Base-by-base conservation (phyloP, 306 rosid genomes). In the Canavalia ensiformis region DNA sequence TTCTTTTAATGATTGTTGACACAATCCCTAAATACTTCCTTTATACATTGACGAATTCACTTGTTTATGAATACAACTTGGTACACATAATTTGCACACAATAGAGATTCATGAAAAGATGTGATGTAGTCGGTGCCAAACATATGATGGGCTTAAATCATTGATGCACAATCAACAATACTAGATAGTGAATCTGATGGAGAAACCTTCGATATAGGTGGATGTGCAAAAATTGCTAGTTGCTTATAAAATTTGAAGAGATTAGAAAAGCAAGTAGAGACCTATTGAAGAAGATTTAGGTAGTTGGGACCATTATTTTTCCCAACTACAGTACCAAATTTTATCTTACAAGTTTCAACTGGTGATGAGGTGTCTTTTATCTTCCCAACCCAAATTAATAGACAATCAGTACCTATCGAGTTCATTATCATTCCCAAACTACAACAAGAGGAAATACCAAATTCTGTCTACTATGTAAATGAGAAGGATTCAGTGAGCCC, bases 201-300 rank as follows among this genome's bases (percentile, higher is more conserved):
- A 77, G 91, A 88, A 75, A 84, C 60, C 77, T 64, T 85, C 78
- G 99, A 95, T 80, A 90, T 93, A 71, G 99, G 99, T 54, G 97
- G 97, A 90, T 95, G 93, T 88, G 99, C 99, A 62, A 89, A 89
- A 84, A 86, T 80, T 80, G 59, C 97, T 37, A 97, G 99, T 87
- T 90, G 95, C 91, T 82, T 93, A 54, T 84, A 84, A 74, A 87
- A 90, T 83, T 81, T 95, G 80, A 95, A 86, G 88, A 88, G 84
- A 85, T 95, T 97, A 30, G 99, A 95, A 84, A 92, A 86, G 91
- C 99, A 95, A 97, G 99, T 89, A 10, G 97, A 97, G 83, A 79
- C 84, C 57, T 97, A 71, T 80, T 93, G 64, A 95, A 89, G 97
- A 95, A 81, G 97, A 95, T 85, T 86, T 95, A 80, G 88, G 91